Evolutionary conservation across 2,329 filamentous ascomycete species (phyloP).

Genomic region (Pseudopithomyces chartarum): DNA sequence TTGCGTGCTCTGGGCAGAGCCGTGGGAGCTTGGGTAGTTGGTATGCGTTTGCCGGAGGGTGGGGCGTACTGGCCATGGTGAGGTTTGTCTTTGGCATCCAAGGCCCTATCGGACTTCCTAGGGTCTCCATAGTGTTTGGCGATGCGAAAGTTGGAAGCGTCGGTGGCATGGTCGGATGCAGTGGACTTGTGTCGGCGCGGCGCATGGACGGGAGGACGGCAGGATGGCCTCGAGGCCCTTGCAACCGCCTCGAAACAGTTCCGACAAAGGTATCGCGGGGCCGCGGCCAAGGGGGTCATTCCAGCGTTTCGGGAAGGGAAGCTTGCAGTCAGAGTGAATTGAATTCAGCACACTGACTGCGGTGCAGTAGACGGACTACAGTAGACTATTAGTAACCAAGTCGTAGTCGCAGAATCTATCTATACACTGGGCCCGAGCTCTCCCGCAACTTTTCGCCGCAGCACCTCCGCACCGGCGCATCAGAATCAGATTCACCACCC

Average conservation of each 20-base stretch:
- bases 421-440: constrained; percentile 30
- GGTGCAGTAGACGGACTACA: no score
- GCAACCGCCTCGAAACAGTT: constrained; percentile 19
- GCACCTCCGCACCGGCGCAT: constrained; percentile 26
- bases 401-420: constrained; percentile 6
- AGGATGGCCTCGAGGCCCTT: constrained; percentile 1
- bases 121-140: background rate
- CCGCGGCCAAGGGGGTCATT: constrained; percentile 18
- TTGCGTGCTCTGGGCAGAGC: background rate
- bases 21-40: background rate
- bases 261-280: constrained; percentile 25
- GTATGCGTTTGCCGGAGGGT: background rate
- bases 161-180: background rate
- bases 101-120: background rate
- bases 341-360: no score
- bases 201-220: background rate
- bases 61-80: background rate
- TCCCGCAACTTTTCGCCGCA: constrained; percentile 34
- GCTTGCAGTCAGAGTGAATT: no score
- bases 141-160: background rate
- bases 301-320: background rate
- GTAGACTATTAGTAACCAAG: constrained; percentile 10
- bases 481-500: constrained; percentile 9
- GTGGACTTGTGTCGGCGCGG: constrained; percentile 3
- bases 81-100: background rate